Conservation (phyloP, 1,284 basidiomycete genomes). For the Cystobasidiaceae sp. region DNA sequence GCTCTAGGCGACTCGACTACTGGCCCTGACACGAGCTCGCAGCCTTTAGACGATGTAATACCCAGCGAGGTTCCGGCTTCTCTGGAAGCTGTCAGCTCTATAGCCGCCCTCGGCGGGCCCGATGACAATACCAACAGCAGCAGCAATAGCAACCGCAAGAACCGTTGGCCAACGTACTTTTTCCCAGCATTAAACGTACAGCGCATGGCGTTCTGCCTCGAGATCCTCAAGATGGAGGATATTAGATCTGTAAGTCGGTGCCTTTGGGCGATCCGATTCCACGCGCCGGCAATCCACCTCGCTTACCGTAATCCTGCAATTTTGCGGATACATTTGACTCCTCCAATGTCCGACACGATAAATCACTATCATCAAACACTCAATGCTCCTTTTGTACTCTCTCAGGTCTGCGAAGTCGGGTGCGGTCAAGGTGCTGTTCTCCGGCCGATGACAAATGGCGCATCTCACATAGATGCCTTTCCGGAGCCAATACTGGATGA, state of each 20-base stretch:
- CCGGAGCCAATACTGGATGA: constrained; percentile 28
- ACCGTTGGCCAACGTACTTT: constrained; percentile 49
- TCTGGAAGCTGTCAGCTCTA: too few relatives aligned
- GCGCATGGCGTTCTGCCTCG: constrained; percentile 64
- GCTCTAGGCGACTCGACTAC: too few relatives aligned
- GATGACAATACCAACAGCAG: not conserved
- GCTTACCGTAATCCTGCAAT: not conserved
- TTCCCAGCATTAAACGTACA: constrained; percentile 65
- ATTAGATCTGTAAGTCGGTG: constrained; percentile 55
- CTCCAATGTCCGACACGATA: not conserved
- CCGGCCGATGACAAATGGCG: constrained; percentile 62
- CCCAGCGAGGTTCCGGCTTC: too few relatives aligned
- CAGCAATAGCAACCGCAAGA: not conserved
- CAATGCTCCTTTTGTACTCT: constrained; percentile 4
- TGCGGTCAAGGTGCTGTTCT: constrained; percentile 72
- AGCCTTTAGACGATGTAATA: too few relatives aligned
- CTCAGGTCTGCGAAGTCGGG: constrained; percentile 68
- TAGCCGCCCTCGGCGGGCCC: too few relatives aligned
- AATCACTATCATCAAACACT: constrained; percentile 16
- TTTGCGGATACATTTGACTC: not conserved
- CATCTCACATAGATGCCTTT: constrained; percentile 56
- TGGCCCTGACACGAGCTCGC: too few relatives aligned
- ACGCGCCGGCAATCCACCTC: not conserved
- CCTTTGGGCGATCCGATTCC: not conserved
- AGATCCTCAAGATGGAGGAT: constrained; percentile 57